Percentiles rank a stretch among this genome's conserved stretches.
These are phyloP conservation scores for Zizania palustris DNA, from an alignment of 202 grass and related monocot species.

Conservation along the genomic window DNA sequence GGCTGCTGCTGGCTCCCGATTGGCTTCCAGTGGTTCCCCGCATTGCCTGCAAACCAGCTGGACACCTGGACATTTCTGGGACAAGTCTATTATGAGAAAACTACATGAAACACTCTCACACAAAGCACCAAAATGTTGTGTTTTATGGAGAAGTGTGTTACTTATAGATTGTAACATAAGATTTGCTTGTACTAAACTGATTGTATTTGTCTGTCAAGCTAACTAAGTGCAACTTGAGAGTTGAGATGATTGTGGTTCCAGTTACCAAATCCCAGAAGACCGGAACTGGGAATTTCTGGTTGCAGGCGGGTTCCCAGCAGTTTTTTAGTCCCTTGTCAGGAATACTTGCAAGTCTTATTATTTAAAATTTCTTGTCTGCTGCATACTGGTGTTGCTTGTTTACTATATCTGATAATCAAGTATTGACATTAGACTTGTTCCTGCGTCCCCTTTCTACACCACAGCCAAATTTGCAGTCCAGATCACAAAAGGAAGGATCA, in stretches of 20 bases:
- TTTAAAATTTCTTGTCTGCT: constrained; percentile 29
- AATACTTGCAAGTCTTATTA: constrained; percentile 16
- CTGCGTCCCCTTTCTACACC: constrained; percentile 11
- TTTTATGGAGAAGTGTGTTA: not conserved
- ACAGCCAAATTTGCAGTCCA: constrained; percentile 75
- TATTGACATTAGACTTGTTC: constrained; percentile 27
- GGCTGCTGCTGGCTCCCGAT: not conserved
- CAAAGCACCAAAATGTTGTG: not conserved
- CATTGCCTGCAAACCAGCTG: not conserved
- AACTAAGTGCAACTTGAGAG: constrained; percentile 2
- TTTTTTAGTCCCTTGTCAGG: not conserved
- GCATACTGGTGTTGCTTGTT: not conserved
- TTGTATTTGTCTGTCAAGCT: not conserved
- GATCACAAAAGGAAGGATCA: constrained; percentile 77
- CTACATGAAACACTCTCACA: not conserved
- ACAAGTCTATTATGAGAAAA: not conserved
- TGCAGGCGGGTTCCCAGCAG: not conserved
- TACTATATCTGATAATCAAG: constrained; percentile 1
- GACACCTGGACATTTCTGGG: not conserved
- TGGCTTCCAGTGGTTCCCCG: constrained; percentile 3
- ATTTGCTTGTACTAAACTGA: not conserved
- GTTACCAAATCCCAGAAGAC: not conserved
- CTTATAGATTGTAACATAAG: not conserved
- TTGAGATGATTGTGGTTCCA: not conserved
- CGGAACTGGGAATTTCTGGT: not conserved